These are phyloP conservation scores for Tephrocybe sp. DNA, from an alignment of 768 basidiomycete genomes.

Conservation along the genomic window DNA sequence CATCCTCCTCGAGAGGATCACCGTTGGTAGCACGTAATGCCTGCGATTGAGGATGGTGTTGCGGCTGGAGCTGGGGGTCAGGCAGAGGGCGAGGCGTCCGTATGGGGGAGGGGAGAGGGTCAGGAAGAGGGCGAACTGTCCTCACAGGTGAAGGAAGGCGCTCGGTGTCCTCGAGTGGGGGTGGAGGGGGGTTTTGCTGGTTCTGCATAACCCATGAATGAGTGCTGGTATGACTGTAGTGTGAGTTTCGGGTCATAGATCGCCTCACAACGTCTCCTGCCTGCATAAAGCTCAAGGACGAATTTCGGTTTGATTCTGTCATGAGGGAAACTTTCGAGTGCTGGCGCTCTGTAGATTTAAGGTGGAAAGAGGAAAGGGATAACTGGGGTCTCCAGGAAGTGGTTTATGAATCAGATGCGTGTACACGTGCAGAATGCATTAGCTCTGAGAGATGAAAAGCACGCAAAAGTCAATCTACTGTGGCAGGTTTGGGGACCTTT, in stretches of 20 bases:
- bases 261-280: constrained; percentile 14
- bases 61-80: constrained; percentile 23
- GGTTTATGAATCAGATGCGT: not conserved
- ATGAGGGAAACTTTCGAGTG: constrained; percentile 1
- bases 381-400: not conserved
- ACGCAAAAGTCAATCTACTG: too few species aligned
- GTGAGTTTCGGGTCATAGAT: constrained; percentile 19
- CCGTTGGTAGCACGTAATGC: constrained; percentile 19
- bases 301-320: constrained; percentile 16
- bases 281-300: constrained; percentile 16
- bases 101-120: constrained; percentile 26
- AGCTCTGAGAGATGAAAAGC: too few species aligned
- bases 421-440: too few species aligned
- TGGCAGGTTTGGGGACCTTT: too few species aligned
- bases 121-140: constrained; percentile 30
- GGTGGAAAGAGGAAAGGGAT: too few species aligned
- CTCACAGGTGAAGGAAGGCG: constrained; percentile 22
- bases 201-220: constrained; percentile 38
- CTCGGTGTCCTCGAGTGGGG: constrained; percentile 21
- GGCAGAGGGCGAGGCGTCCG: constrained; percentile 32
- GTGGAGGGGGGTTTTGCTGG: constrained; percentile 31
- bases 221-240: constrained; percentile 28
- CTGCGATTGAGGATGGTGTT: constrained; percentile 11
- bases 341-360: too few species aligned
- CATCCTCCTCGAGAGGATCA: constrained; percentile 26